phyloP scores from a whole-genome alignment of 169 alveolate genomes.

The Theileria orientalis region DNA sequence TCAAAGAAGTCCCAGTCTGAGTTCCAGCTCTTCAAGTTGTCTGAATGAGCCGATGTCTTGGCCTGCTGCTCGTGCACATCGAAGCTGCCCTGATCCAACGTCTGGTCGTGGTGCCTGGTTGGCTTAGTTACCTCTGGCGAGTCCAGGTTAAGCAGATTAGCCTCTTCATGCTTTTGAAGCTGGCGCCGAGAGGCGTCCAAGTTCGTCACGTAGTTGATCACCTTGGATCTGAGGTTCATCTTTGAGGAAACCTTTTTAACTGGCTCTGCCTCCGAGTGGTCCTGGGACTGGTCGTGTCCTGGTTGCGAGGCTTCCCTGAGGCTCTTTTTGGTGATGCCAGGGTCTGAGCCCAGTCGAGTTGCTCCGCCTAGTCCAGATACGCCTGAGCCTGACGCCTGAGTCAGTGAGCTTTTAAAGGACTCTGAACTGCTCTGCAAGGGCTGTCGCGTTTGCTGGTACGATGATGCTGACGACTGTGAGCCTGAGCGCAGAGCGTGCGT shows the following conservation, averaged over 20 bases:
- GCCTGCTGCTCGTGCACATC: neutral
- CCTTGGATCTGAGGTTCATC: conserved; percentile 1
- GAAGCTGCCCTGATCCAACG: neutral
- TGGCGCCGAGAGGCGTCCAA: neutral
- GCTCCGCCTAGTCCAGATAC: no score
- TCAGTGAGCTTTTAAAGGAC: no score
- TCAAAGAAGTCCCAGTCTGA: conserved; percentile 55
- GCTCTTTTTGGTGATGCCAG: no score
- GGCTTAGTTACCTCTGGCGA: neutral
- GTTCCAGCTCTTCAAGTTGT: conserved; percentile 21
- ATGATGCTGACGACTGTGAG: no score
- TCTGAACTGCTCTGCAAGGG: no score
- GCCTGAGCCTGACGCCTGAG: no score
- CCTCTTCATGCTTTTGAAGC: neutral
- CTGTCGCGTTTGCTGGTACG: no score
- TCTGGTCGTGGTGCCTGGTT: neutral
- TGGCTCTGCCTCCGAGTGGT: no score
- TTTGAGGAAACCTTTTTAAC: neutral
- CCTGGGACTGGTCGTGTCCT: no score
- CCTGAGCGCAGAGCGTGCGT: no score
- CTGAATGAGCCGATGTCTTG: neutral
- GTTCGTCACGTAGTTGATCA: neutral
- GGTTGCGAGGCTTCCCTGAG: no score
- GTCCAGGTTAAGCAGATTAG: neutral
- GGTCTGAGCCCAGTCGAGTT: no score